These are phyloP conservation scores for Salix arbutifolia DNA, from an alignment of 345 rosid species.

Conservation along the genomic window DNA sequence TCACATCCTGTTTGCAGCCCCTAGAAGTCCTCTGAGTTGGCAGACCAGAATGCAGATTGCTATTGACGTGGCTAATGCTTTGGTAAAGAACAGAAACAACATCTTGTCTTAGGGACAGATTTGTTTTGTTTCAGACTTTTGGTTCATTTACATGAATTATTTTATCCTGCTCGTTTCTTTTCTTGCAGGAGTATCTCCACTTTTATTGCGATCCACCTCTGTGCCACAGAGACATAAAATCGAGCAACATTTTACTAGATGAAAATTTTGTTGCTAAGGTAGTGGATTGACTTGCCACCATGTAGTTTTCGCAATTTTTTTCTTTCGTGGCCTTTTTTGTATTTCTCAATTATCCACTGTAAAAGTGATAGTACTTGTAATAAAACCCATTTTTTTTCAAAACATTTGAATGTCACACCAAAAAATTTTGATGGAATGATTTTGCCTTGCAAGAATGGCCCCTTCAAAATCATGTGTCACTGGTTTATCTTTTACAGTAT, in stretches of 20 bases:
- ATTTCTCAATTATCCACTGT: background rate
- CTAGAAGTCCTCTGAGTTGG: constrained; percentile 73
- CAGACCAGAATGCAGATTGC: constrained; percentile 77
- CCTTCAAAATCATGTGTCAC: background rate
- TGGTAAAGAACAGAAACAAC: constrained; percentile 47
- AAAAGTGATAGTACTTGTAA: background rate
- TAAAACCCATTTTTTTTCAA: background rate
- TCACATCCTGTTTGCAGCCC: constrained; percentile 39
- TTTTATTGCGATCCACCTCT: constrained; percentile 94
- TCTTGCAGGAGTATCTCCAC: constrained; percentile 88
- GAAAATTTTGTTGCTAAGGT: constrained; percentile 92
- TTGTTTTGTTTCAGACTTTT: constrained; percentile 9
- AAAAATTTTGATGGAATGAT: background rate
- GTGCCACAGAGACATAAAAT: constrained; percentile 93
- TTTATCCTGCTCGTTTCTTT: constrained; percentile 3
- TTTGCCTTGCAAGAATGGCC: background rate
- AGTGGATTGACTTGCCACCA: background rate
- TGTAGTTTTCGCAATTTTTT: background rate
- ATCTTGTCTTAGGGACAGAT: background rate
- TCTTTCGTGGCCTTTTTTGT: background rate
- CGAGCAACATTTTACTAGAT: constrained; percentile 92
- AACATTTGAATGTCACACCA: background rate
- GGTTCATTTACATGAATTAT: background rate
- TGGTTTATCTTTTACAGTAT: too few relatives aligned
- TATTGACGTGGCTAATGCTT: constrained; percentile 90